Base-by-base conservation (phyloP, 768 basidiomycete species). In the Rhizopogon salebrosus region DNA sequence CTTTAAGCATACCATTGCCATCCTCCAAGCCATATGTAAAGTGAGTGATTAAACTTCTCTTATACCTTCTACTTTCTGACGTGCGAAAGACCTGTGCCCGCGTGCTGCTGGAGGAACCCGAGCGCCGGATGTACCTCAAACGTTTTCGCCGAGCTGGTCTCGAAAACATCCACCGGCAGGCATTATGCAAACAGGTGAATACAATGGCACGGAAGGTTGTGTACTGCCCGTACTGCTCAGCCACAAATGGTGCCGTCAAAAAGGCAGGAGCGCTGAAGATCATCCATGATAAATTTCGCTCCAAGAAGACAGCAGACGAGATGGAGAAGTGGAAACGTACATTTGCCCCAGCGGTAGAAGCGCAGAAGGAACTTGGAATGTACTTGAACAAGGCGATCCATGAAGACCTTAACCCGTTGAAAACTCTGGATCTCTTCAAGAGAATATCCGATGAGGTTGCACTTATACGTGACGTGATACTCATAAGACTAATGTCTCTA, bases 21-120 rank as follows among this genome's bases (percentile, higher is more conserved):
- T 98, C 57, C 79, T 98, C 1, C 97, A 98, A 65, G 89, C 89
- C 60, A 94, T 98, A 58, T 99, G 97, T 80, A 99, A 99, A 75
- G 95, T 93, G 46, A 8, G 51, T 37, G 11, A 18, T 4, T 7
- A 22, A 26, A 41, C 11, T 37, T 23, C 4, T 48, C 13, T 20
- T 4, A 4, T 13, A 6, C 6, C 13, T 24, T 22, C 10, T 52
- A 29, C n/a, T 16, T 22, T 16, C 41, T 58, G 20, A 62, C 39
- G 26, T 16, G 11, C 31, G 29, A 51, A 22, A 90, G 89, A 91
- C 90, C 24, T 99, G 97, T 63, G 92, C 97, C 0, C 84, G 91
- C 45, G 90, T 98, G 13, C 75, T 99, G 20, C 76, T 99, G 2
- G 86, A 89, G 50, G 93, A 95, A 65, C 78, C 85, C 1, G 92